A percentile compares a stretch with the other conserved stretches of the same genome.
Conservation (phyloP, 73 alveolate genomes). For the Tetrahymena elliotti region DNA sequence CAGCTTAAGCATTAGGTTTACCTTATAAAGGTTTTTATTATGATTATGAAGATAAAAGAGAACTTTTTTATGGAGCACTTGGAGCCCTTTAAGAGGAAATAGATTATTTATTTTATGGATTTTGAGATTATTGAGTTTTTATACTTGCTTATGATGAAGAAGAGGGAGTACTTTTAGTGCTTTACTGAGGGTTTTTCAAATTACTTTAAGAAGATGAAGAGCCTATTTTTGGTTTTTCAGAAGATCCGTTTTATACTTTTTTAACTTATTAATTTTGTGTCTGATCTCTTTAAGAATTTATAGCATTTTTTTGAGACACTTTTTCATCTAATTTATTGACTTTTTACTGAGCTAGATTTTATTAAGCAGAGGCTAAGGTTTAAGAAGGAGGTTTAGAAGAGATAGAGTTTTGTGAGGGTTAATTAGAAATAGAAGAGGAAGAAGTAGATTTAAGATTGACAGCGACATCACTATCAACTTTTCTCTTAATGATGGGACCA, state of each 20-base stretch:
- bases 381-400: background rate
- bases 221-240: background rate
- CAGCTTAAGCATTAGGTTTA: background rate
- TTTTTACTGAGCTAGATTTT: background rate
- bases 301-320: background rate
- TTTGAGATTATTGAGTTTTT: background rate
- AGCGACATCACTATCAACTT: background rate
- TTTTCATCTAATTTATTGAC: background rate
- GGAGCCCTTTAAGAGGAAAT: background rate
- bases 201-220: background rate
- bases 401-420: background rate
- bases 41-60: background rate
- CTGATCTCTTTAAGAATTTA: background rate
- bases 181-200: background rate
- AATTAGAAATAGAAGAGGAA: background rate
- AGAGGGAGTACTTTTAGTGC: background rate
- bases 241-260: background rate
- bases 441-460: background rate
- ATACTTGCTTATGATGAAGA: background rate
- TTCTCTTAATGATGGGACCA: background rate
- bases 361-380: background rate
- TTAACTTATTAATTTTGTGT: background rate
- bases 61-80: background rate
- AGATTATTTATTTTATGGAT: background rate
- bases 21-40: background rate